Evolutionary conservation across 331 rosid species (phyloP).

Genomic region (Quercus phellos): DNA sequence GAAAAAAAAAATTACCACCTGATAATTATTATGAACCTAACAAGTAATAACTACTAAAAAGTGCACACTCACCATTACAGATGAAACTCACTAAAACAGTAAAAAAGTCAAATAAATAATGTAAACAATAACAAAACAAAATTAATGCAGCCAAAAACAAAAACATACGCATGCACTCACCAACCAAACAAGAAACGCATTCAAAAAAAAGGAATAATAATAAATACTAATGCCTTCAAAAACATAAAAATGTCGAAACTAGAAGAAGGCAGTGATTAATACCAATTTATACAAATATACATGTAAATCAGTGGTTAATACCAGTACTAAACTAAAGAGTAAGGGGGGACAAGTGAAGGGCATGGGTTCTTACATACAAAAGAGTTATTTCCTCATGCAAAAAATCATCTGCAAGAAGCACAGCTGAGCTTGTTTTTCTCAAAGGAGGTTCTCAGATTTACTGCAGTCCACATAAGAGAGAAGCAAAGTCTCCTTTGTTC

Average conservation of each 20-base stretch:
- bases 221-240: not conserved
- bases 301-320: no score
- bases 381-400: not conserved
- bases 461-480: not conserved
- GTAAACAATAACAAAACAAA: not conserved
- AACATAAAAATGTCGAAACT: not conserved
- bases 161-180: not conserved
- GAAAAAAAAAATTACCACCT: slow-evolving; percentile 6
- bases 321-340: not conserved
- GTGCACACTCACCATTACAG: not conserved
- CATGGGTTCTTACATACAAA: not conserved
- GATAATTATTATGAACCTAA: not conserved
- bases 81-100: not conserved
- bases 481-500: not conserved
- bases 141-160: not conserved
- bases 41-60: not conserved
- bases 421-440: not conserved
- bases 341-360: not conserved
- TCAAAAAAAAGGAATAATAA: not conserved
- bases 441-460: not conserved
- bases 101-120: not conserved
- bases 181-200: not conserved
- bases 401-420: not conserved
- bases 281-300: no score
- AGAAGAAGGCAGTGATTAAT: not conserved